Base-by-base conservation (phyloP, 2,329 filamentous ascomycete genomes). In the Colletotrichum kahawae region DNA sequence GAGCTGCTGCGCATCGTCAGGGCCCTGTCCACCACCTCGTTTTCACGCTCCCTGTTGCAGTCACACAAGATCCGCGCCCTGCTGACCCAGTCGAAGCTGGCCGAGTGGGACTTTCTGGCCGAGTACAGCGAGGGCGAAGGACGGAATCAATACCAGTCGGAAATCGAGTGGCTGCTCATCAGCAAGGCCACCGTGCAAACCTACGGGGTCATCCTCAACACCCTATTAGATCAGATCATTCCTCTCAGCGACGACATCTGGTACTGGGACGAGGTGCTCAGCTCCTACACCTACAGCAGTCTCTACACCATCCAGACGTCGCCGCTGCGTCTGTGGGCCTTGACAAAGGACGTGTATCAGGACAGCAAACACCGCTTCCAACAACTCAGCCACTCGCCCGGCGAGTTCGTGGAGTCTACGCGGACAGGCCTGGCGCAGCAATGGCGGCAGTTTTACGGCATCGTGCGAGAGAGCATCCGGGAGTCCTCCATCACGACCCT, bases 241-340 rank as follows among this genome's bases (percentile, higher is more conserved):
- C 93, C 93, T 0, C 85, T 99, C 21, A 94, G 92, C 79, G 93
- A 98, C 78, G 95, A 98, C 79, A 93, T 98, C 29, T 96, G 94
- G 92, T 98, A 98, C 83, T 99, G 97, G 97, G 95, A 98, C 81
- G 94, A 97, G 78, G 90, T 98, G 3, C 86, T 98, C 34, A 91
- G 92, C 12, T 97, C 95, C 1, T 93, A 95, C 78, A 89, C 92
- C 64, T 95, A 93, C 80, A 96, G 94, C 77, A 93, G 92, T 36
- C 82, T 98, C 5, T 98, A 98, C 84, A 93, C 95, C 16, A 85
- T 97, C 10, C 97, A 99, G 83, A 98, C 93, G 0, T 95, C 93
- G 1, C 97, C 97, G 0, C 80, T 93, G 54, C 90, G 94, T 21
- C 83, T 98, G 38, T 96, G 92, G 92, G 85, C 88, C 4, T 95